A percentile compares a stretch with the other conserved stretches of the same genome.
Evolutionary conservation across 495 filamentous ascomycete genomes (phyloP).

Genomic region (Neurospora sublineolata): DNA sequence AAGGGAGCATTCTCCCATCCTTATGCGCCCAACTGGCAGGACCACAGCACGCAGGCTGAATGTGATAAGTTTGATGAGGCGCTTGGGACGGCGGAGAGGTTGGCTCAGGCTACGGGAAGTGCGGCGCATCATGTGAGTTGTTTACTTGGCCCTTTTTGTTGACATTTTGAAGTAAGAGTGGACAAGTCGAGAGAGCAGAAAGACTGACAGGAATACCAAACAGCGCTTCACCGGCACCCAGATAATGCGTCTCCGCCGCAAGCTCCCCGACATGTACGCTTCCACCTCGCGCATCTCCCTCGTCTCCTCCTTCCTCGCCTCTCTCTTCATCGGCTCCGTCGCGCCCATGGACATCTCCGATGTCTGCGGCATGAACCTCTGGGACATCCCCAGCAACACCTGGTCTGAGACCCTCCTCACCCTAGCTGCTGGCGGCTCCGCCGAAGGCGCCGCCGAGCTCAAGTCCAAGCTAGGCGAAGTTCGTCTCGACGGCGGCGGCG

Average conservation of each 20-base stretch:
- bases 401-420: slow-evolving; percentile 67
- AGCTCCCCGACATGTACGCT: slow-evolving; percentile 69
- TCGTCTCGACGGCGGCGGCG: slow-evolving; percentile 64
- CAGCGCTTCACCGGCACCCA: slow-evolving; percentile 97
- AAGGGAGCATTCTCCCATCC: slow-evolving; percentile 68
- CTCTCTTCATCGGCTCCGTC: slow-evolving; percentile 73
- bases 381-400: slow-evolving; percentile 65
- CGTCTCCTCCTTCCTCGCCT: slow-evolving; percentile 90
- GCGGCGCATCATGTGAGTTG: slow-evolving; percentile 78
- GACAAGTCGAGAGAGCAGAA: not conserved
- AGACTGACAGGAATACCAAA: slow-evolving; percentile 13
- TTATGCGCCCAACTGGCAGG: slow-evolving; percentile 94
- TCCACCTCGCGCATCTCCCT: slow-evolving; percentile 77
- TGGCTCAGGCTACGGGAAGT: slow-evolving; percentile 77
- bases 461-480: slow-evolving; percentile 72
- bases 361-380: slow-evolving; percentile 93
- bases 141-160: not conserved
- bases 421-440: slow-evolving; percentile 58
- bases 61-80: slow-evolving; percentile 75
- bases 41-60: slow-evolving; percentile 82
- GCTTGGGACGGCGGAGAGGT: slow-evolving; percentile 49
- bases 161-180: not conserved
- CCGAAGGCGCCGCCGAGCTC: slow-evolving; percentile 50
- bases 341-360: slow-evolving; percentile 90
- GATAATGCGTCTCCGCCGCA: slow-evolving; percentile 74